phyloP scores from a whole-genome alignment of 139 green algal genomes.

The Micractinium sp. region DNA sequence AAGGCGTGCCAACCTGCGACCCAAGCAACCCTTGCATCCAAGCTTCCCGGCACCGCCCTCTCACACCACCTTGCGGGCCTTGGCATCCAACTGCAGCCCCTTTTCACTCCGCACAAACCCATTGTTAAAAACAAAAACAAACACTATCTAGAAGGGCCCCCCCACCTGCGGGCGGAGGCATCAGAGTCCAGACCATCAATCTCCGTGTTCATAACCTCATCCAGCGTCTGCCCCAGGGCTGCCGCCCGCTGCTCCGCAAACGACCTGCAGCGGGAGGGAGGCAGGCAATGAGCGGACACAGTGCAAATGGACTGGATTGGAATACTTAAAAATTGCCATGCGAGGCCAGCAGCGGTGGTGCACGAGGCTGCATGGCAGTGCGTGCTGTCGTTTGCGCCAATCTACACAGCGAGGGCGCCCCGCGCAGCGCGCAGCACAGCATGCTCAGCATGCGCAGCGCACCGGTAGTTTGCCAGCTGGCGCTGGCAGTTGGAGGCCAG shows the following conservation, averaged over 20 bases:
- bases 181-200: slow-evolving; percentile 32
- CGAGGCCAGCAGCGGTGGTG: too few species aligned
- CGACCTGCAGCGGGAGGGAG: background rate
- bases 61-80: too few species aligned
- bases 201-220: slow-evolving; percentile 21
- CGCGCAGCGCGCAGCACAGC: background rate
- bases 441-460: background rate
- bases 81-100: slow-evolving; percentile 10
- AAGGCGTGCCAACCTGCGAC: too few species aligned
- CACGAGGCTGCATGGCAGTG: too few species aligned
- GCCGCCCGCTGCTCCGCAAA: slow-evolving; percentile 45
- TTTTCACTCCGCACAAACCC: too few species aligned
- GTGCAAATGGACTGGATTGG: background rate
- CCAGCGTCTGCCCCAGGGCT: slow-evolving; percentile 44
- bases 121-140: background rate
- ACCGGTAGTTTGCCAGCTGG: slow-evolving; percentile 76
- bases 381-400: too few species aligned
- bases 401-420: background rate
- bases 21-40: too few species aligned
- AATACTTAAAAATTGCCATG: too few species aligned
- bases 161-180: slow-evolving; percentile 21
- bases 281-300: background rate
- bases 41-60: too few species aligned
- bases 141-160: too few species aligned
- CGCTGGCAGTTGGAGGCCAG: slow-evolving; percentile 76